A percentile compares a stretch with the other conserved stretches of the same genome.
Evolutionary conservation across 352 stramenopile species (phyloP).

Genomic region (Phytophthora agathidicida): DNA sequence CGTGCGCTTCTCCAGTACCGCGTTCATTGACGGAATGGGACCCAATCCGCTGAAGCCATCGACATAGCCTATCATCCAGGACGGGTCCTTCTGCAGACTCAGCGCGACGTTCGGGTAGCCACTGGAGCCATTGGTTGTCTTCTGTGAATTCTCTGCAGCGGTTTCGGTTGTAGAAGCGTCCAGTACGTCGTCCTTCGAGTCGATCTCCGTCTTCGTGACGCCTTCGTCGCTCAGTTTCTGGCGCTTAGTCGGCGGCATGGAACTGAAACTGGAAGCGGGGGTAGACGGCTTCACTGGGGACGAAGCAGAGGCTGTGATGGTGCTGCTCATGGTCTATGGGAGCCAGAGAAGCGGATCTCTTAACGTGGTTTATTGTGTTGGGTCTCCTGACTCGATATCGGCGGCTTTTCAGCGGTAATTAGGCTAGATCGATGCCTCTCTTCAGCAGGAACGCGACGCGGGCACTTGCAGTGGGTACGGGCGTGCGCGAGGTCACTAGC

Average conservation of each 20-base stretch:
- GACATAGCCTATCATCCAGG: constrained; percentile 77
- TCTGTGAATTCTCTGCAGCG: constrained; percentile 23
- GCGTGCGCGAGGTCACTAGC: background rate
- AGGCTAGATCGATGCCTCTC: background rate
- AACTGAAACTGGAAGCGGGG: background rate
- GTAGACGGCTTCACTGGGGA: background rate
- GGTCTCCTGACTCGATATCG: background rate
- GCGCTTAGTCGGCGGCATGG: constrained; percentile 51
- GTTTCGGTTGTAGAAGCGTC: constrained; percentile 22
- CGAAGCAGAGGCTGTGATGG: background rate
- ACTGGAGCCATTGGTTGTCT: constrained; percentile 12
- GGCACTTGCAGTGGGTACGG: background rate
- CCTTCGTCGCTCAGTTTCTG: constrained; percentile 53
- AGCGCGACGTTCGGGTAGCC: constrained; percentile 56
- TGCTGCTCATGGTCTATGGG: constrained; percentile 26
- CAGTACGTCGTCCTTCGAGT: constrained; percentile 32
- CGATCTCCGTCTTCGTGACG: constrained; percentile 18
- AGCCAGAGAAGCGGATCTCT: background rate
- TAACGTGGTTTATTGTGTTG: background rate
- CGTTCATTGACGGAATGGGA: constrained; percentile 71
- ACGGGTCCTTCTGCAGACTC: constrained; percentile 74
- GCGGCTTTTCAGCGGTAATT: background rate
- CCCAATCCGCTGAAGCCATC: constrained; percentile 69
- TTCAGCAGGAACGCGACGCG: background rate
- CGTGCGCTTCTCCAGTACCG: constrained; percentile 76